Base-by-base conservation (phyloP, 371 early-diverging fungal species). In the Mucor mucedo region DNA sequence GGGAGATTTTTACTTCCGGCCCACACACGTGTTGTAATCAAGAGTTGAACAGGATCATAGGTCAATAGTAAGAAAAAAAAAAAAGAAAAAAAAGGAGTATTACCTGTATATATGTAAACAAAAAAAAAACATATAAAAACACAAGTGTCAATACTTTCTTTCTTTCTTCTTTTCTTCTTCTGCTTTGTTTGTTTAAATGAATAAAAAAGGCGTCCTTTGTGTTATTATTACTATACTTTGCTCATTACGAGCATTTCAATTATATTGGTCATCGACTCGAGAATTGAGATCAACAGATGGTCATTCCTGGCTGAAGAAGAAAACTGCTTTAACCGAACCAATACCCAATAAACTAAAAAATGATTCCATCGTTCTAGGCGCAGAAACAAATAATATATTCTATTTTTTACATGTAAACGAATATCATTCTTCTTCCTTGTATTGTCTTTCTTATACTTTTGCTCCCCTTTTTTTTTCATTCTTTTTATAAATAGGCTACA, bases 351-450 rank as follows among this genome's bases (percentile, higher is more conserved):
- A 40, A 67, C 55, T 45, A 41, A 55, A 33, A 60, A 63, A 52
- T 48, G 50, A 65, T 42, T 50, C 50, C 13, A 50, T 63, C 13
- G 65, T 68, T 1, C 72, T 86, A 41, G 84, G 79, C 2, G 75
- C 76, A 35, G 63, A 72, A 29, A 71, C 79, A 29, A 76, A 81
- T 60, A 83, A 84, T 44, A 63, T 87, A n/a, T 86, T 88, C 56
- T 84, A 83, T 60, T 89, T 89, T 76, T 66, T 83, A 27, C 88
- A 89, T 84, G 87, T 52, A 68, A 60, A 49, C 13, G 29, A 32
- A 42, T 29, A 10, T 29, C 30, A 35, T 45, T 45, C 21, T 45
- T n/a, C 16, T 45, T 45, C 6, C 3, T 16, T 42, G n/a, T 42
- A 14, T 10, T 42, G 13, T 42, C n/a, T 42, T 42, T 10, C 4